Evolutionary conservation across 208 protist species (phyloP), one percentile per base, ranked within the genome.

Genomic region (Leishmania braziliensis): DNA sequence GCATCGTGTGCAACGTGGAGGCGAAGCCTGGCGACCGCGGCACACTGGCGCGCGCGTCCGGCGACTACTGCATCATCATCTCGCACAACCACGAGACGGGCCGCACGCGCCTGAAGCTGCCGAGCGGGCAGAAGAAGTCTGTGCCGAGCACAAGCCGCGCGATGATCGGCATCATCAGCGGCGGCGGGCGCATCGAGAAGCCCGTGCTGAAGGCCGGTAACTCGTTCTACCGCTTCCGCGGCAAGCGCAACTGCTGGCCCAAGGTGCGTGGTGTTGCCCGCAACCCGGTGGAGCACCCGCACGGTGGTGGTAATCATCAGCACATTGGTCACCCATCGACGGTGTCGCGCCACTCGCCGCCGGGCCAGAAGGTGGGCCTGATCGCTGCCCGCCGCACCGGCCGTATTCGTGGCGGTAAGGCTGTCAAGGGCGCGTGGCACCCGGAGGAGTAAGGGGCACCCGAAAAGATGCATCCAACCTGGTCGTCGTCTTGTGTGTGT

Each of bases 301-400:
- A 99, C 89, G 99, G 99, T 98, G 99, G 99, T 99, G 99, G 99
- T 99, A 99, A 99, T 91, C 99, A 99, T 96, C 99, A 99, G 98
- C 99, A 99, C 92, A 99, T 99, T 94, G 99, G 99, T 92, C 92
- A 99, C 86, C 95, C 98, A 43, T 97, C 95, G 26, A 99, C 98
- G 75, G 93, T 98, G 36, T 97, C 92, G 93, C 87, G 92, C 92
- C 70, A 97, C 85, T 83, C 89, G 18, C 94, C 98, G 68, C 92
- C 99, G 76, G 99, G 99, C 92, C 95, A 98, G 85, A 99, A 99
- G 93, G 93, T 98, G 85, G 99, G 99, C 97, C 97, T 99, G 75
- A 99, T 99, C 84, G 99, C 99, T 76, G 99, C 99, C 80, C 91
- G 99, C 83, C 91, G 99, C 78, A 46, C 43, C 43, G 43, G 43